Conservation (phyloP, 1,139 yeast species). For the Wickerhamomyces sp. region DNA sequence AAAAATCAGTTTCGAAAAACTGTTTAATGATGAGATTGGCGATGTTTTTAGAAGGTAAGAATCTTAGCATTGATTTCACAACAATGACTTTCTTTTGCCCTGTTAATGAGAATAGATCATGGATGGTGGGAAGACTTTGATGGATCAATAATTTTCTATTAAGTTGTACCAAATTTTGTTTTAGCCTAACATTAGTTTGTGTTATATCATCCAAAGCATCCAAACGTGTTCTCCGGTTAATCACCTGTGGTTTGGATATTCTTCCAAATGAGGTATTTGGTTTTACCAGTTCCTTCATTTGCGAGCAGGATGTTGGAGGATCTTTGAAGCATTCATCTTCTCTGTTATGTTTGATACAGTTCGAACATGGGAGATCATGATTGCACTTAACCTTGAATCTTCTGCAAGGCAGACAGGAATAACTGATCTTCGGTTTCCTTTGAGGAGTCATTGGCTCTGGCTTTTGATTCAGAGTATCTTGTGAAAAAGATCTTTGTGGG, state of each 20-base stretch:
- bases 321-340: slow-evolving; percentile 12
- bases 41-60: background rate
- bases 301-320: slow-evolving; percentile 15
- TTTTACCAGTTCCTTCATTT: slow-evolving; percentile 14
- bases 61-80: background rate
- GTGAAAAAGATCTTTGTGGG: too few relatives aligned
- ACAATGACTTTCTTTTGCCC: background rate
- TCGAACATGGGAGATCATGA: slow-evolving; percentile 16
- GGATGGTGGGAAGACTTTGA: background rate
- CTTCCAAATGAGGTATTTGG: slow-evolving; percentile 17
- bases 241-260: slow-evolving; percentile 1
- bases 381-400: slow-evolving; percentile 17
- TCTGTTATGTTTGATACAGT: slow-evolving; percentile 11
- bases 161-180: background rate
- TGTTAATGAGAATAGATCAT: background rate
- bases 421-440: slow-evolving; percentile 13
- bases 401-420: slow-evolving; percentile 18
- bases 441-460: too few relatives aligned
- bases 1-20: background rate
- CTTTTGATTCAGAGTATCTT: too few relatives aligned
- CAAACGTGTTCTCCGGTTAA: background rate
- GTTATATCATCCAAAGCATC: background rate
- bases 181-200: too few relatives aligned
- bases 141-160: background rate
- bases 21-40: background rate